Percentiles rank a stretch among this genome's conserved stretches.
Conservation (phyloP, 2,329 filamentous ascomycete species). For the Alternaria rosae region DNA sequence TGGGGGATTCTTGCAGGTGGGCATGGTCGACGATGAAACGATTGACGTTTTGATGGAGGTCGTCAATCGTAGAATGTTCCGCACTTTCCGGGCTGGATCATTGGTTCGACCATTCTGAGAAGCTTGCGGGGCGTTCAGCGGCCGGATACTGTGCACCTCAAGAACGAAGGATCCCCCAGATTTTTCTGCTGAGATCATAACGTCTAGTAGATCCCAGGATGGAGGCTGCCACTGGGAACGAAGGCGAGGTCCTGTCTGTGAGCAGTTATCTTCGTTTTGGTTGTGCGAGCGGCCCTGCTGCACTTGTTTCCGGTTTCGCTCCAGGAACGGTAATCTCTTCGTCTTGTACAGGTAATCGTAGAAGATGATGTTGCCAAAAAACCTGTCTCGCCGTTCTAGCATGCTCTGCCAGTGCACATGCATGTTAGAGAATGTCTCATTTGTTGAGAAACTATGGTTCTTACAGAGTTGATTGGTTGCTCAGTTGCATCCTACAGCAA, state of each 20-base stretch:
- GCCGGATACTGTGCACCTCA: constrained; percentile 24
- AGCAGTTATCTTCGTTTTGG: not conserved
- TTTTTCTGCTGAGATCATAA: constrained; percentile 36
- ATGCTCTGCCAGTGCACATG: constrained; percentile 27
- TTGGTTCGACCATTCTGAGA: not conserved
- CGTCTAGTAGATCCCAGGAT: constrained; percentile 24
- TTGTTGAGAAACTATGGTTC: not conserved
- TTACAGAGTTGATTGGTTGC: constrained; percentile 5
- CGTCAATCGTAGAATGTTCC: constrained; percentile 6
- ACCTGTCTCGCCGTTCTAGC: constrained; percentile 26
- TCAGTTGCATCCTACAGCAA: constrained; percentile 20
- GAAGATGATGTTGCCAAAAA: constrained; percentile 34
- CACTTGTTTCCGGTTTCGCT: constrained; percentile 33
- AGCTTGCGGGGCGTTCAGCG: not conserved
- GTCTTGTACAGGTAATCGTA: constrained; percentile 34
- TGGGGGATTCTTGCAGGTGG: not conserved
- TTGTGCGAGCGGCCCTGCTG: constrained; percentile 19
- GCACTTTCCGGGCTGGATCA: constrained; percentile 2
- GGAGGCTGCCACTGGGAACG: constrained; percentile 33
- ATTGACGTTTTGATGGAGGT: constrained; percentile 15
- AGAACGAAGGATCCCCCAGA: constrained; percentile 28
- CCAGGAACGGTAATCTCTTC: constrained; percentile 33
- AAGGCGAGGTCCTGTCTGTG: not conserved
- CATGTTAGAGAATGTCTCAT: not conserved
- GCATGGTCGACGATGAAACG: not conserved